Percentiles rank a stretch among this genome's conserved stretches.
phyloP scores from a whole-genome alignment of 2,329 filamentous ascomycete genomes.

The Huntiella decipiens region DNA sequence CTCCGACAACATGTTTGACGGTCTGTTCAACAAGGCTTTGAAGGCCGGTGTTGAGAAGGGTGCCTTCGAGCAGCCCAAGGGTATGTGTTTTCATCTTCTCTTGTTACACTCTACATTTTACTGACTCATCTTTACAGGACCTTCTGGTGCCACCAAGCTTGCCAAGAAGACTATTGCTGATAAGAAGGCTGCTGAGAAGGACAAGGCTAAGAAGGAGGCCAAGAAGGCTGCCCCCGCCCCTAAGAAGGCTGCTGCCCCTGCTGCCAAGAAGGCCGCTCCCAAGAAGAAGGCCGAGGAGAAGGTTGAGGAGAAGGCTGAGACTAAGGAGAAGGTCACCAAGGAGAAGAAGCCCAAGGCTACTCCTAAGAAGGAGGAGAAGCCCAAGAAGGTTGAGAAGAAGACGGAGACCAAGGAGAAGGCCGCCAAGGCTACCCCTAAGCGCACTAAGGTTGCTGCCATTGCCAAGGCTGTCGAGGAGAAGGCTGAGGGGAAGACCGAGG shows the following conservation, averaged over 20 bases:
- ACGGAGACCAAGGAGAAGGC: conserved; percentile 18
- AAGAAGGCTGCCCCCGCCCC: conserved; percentile 13
- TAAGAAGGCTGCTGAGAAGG: conserved; percentile 15
- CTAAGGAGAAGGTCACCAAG: conserved; percentile 56
- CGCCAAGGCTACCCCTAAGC: conserved; percentile 12
- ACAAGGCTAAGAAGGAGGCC: conserved; percentile 15
- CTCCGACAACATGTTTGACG: conserved; percentile 40
- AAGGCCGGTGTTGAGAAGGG: conserved; percentile 70
- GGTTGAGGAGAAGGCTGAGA: conserved; percentile 27
- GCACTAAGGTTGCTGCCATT: neutral
- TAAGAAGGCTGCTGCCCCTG: conserved; percentile 2
- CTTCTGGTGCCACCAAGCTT: conserved; percentile 83
- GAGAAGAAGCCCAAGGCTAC: conserved; percentile 54
- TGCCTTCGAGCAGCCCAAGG: conserved; percentile 78
- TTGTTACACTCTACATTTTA: conserved; percentile 12
- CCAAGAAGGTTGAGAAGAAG: conserved; percentile 51
- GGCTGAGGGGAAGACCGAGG: conserved; percentile 18
- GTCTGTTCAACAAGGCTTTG: conserved; percentile 73
- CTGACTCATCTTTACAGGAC: conserved; percentile 27
- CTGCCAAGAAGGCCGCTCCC: conserved; percentile 13
- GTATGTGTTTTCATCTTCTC: conserved; percentile 29
- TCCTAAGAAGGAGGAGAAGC: conserved; percentile 46
- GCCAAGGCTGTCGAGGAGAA: conserved; percentile 20
- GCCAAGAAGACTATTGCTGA: conserved; percentile 46
- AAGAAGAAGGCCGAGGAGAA: conserved; percentile 17